Base-by-base conservation (phyloP, 176 grass and related monocot species). In the Oryza brachyantha region DNA sequence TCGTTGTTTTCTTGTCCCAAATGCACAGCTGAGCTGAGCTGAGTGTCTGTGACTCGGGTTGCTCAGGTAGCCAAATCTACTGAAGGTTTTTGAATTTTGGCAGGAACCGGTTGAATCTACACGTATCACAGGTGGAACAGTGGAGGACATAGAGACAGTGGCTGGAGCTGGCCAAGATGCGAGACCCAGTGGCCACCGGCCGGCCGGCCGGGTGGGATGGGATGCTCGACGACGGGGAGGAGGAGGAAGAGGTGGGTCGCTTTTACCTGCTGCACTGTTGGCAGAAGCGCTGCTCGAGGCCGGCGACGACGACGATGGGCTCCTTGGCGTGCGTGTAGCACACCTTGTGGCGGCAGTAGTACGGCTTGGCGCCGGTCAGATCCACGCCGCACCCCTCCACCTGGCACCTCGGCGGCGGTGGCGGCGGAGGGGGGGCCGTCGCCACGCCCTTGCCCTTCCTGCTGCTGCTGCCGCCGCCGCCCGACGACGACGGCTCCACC, bases 281-380 rank as follows among this genome's bases (percentile, higher is more conserved):
- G 86, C 95, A 98, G 81, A 98, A 98, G 73, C 95, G 87, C 85
- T 98, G 95, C 82, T 98, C 95, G 73, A 94, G 39, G 58, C 95
- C 95, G 24, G 64, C 81, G 55, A 98, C 95, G 72, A 91, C 8
- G 61, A 94, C 95, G 70, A 29, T 70, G 10, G 92, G 87, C 14
- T 86, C 70, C 92, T 91, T 94, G 32, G 95, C 77, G 86, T 98
- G 95, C 92, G 83, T 79, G 22, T 21, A 19, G 79, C 95, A 98
- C 35, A 98, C 95, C 85, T 98, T 98, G 84, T 98, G 95, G 77
- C 92, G 87, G 68, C 78, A 91, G 82, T 94, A 92, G 83, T 98
- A 98, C 17, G 74, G 13, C 80, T 94, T 98, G 41, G 29, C 68
- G 62, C 81, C 90, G 38, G 27, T 94, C 81, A 98, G 88, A 92